A percentile compares a stretch with the other conserved stretches of the same genome.
Conservation (phyloP, 1,139 yeast genomes). For the Suhomyces chickasaworum region DNA sequence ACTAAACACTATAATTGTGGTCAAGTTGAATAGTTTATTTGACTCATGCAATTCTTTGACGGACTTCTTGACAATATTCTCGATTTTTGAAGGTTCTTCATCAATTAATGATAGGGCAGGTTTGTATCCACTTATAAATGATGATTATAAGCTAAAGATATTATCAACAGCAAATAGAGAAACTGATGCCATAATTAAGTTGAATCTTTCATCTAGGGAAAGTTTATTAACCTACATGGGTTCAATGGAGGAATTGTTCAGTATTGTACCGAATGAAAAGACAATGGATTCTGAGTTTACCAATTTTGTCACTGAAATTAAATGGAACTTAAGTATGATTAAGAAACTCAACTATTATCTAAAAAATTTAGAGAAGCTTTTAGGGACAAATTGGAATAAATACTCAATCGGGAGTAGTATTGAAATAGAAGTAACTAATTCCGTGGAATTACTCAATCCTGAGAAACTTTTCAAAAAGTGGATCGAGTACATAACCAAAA, state of each 20-base stretch:
- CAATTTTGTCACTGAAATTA: conserved; percentile 17
- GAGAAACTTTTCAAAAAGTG: conserved; percentile 49
- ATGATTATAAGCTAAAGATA: conserved; percentile 38
- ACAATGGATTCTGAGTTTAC: background rate
- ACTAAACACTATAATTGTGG: conserved; percentile 26
- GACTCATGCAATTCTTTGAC: conserved; percentile 29
- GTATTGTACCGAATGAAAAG: background rate
- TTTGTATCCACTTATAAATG: conserved; percentile 33
- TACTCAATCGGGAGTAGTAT: conserved; percentile 75
- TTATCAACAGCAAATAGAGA: conserved; percentile 35
- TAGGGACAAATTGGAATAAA: conserved; percentile 75
- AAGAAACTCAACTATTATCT: conserved; percentile 28
- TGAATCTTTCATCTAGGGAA: conserved; percentile 9
- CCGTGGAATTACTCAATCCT: conserved; percentile 50
- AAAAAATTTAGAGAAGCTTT: conserved; percentile 24
- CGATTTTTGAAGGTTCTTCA: conserved; percentile 4
- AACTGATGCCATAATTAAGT: conserved; percentile 22
- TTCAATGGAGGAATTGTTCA: background rate
- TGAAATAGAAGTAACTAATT: conserved; percentile 47
- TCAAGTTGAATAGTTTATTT: conserved; percentile 30
- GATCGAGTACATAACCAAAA: conserved; percentile 30
- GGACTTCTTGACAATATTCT: conserved; percentile 34
- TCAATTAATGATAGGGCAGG: conserved; percentile 17
- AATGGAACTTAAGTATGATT: conserved; percentile 26
- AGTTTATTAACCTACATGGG: conserved; percentile 2